phyloP scores from a whole-genome alignment of 2,329 filamentous ascomycete species.

The Podosphaera fusca region DNA sequence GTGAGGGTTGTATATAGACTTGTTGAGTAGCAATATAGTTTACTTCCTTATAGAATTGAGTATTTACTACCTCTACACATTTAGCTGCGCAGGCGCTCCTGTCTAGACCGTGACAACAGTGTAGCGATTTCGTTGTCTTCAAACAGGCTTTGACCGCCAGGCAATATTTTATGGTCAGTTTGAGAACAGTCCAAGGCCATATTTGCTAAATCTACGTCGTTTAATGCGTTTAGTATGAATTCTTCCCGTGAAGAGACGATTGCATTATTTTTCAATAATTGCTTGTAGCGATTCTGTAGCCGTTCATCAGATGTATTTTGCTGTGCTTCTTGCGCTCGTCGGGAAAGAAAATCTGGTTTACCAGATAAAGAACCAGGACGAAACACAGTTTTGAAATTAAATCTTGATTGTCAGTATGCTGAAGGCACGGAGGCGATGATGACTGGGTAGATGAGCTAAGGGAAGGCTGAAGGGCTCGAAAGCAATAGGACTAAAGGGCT shows the following conservation, averaged over 20 bases:
- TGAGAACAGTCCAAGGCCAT: not conserved
- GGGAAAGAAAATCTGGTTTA: not conserved
- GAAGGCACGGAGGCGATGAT: too few species aligned
- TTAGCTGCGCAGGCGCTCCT: too few species aligned
- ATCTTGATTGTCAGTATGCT: too few species aligned
- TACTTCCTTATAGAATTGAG: too few species aligned
- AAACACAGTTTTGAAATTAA: conserved; percentile 1
- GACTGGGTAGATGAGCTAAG: too few species aligned
- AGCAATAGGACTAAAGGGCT: too few species aligned
- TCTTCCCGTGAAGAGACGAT: not conserved
- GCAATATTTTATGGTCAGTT: not conserved
- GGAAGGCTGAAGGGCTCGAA: too few species aligned
- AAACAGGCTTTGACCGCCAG: not conserved
- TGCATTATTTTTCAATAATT: not conserved
- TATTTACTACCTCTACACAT: too few species aligned
- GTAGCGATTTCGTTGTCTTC: not conserved
- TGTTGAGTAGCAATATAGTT: too few species aligned
- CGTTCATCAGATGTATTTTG: not conserved
- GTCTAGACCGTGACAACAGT: not conserved
- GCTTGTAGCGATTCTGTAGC: not conserved
- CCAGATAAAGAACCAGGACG: not conserved
- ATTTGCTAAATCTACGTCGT: not conserved
- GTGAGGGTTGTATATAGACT: too few species aligned
- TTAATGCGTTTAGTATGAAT: conserved; percentile 1
- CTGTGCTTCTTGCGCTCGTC: not conserved